Evolutionary conservation across 2,329 filamentous ascomycete species (phyloP).

Genomic region (Fusarium scirpi): DNA sequence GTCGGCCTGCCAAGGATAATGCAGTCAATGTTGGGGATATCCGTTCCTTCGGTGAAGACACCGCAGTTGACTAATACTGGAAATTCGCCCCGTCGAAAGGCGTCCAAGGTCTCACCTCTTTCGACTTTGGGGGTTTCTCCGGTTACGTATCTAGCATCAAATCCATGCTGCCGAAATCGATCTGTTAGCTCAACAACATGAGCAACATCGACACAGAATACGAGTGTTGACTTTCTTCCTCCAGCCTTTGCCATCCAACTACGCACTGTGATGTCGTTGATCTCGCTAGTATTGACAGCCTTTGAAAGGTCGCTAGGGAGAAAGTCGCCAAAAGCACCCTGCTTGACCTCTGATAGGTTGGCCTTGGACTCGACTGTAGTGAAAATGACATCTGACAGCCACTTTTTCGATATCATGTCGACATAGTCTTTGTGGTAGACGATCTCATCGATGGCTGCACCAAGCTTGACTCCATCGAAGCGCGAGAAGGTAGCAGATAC

Average conservation of each 20-base stretch:
- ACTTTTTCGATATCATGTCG: constrained; percentile 84
- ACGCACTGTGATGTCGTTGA: constrained; percentile 86
- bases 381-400: constrained; percentile 92
- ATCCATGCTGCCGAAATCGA: constrained; percentile 79
- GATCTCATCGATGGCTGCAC: constrained; percentile 90
- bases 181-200: constrained; percentile 82
- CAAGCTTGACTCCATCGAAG: constrained; percentile 85
- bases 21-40: constrained; percentile 97
- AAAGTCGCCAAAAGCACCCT: constrained; percentile 78
- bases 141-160: constrained; percentile 90
- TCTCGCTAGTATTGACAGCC: constrained; percentile 83
- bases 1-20: constrained; percentile 89
- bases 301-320: constrained; percentile 79
- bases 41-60: constrained; percentile 96
- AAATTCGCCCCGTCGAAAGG: constrained; percentile 81
- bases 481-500: constrained; percentile 86
- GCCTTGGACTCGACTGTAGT: constrained; percentile 89
- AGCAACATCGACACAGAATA: constrained; percentile 91
- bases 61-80: constrained; percentile 94
- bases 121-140: constrained; percentile 79
- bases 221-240: constrained; percentile 83
- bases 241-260: constrained; percentile 85
- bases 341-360: constrained; percentile 78
- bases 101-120: constrained; percentile 76
- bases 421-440: constrained; percentile 87